Base-by-base conservation (phyloP, 2,329 filamentous ascomycete species). In the Epichloe aotearoae region DNA sequence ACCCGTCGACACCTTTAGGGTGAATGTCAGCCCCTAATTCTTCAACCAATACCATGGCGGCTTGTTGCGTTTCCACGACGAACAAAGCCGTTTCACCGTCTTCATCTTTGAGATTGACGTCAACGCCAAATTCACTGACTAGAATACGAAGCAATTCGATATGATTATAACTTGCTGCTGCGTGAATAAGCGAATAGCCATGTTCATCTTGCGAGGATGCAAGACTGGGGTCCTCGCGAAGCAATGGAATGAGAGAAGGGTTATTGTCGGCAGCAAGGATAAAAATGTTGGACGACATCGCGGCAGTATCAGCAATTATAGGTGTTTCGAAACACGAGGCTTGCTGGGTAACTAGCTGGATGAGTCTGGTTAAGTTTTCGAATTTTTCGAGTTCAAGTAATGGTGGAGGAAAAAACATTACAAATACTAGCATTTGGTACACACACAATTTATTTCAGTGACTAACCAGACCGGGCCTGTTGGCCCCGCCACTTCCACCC, bases 61-160 rank as follows among this genome's bases (percentile, higher is more conserved):
- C 83, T 4, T 86, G 83, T 46, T 85, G 73, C 0, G 81, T 87
- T 68, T 98, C 93, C 30, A 83, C 82, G n/a, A 89, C 88, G 62
- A 95, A 98, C 4, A 98, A 73, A n/a, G 91, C 86, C 1, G 91
- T 96, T 69, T 98, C 93, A 51, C 83, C 80, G 64, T 98, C 93
- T 65, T 95, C 88, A 63, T 98, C 93, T 57, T 78, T 79, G 49
- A 96, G 72, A 64, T 96, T 84, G 46, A 89, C 79, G 53, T 90
- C 73, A 23, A 91, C 90, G 12, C 81, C 69, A 67, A 90, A 88
- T 36, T 91, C 86, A 45, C 73, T 73, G 30, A 95, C 74, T 5
- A 98, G 76, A 0, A 80, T 68, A 53, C 86, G 83, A 15, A 96
- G 76, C 15, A 98, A 81, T 50, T 86, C 79, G 37, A 88, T 70